These are phyloP conservation scores for Podosphaera fusca DNA, from an alignment of 2,329 filamentous ascomycete genomes.

Conservation along the genomic window DNA sequence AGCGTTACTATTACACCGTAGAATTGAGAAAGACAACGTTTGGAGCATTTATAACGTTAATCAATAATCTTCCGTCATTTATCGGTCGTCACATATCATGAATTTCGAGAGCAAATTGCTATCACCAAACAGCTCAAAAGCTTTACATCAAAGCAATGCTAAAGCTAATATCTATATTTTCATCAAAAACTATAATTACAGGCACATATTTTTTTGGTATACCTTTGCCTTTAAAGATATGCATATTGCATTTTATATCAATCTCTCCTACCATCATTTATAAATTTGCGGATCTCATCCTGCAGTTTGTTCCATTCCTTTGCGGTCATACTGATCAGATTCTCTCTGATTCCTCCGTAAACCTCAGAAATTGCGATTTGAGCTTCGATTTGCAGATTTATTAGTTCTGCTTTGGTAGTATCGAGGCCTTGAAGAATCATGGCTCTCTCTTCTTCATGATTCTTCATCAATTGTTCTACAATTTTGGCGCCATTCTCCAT, in stretches of 20 bases:
- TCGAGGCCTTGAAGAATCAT: slow-evolving; percentile 5
- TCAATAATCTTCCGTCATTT: too few relatives aligned
- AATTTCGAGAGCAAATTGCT: too few relatives aligned
- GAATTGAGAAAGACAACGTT: too few relatives aligned
- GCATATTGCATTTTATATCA: not conserved
- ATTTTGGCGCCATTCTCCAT: slow-evolving; percentile 11
- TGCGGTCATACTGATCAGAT: slow-evolving; percentile 5
- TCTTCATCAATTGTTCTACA: slow-evolving; percentile 6
- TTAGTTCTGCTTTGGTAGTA: slow-evolving; percentile 8
- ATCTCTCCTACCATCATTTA: slow-evolving; percentile 4
- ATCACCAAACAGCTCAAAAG: too few relatives aligned
- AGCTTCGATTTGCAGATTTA: slow-evolving; percentile 7
- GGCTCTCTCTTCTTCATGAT: slow-evolving; percentile 6
- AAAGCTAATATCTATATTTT: not conserved
- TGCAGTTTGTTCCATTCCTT: slow-evolving; percentile 12
- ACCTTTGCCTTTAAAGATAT: not conserved
- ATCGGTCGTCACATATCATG: too few relatives aligned
- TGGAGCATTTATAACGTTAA: too few relatives aligned
- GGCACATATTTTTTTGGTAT: not conserved
- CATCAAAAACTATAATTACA: not conserved
- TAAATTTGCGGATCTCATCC: slow-evolving; percentile 7
- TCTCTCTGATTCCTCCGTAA: slow-evolving; percentile 5
- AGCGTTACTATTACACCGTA: too few relatives aligned
- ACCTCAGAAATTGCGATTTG: slow-evolving; percentile 4
- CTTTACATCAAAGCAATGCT: too few relatives aligned